These are phyloP conservation scores for Collybia sordida DNA, from an alignment of 768 basidiomycete genomes.

Conservation along the genomic window DNA sequence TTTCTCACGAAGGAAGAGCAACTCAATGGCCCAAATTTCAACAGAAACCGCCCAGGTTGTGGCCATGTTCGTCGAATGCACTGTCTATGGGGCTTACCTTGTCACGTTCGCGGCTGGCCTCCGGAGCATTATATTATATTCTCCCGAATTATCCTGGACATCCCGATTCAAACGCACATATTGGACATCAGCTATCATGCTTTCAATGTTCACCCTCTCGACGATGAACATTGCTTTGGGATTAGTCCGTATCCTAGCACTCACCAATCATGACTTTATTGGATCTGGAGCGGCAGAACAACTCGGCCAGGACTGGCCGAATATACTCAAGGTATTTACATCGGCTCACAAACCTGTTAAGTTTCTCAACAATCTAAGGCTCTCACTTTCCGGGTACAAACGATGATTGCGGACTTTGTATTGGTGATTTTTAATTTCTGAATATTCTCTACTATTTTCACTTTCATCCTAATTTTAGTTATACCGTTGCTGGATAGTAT, in stretches of 20 bases:
- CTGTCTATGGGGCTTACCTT: not conserved
- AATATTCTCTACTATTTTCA: not conserved
- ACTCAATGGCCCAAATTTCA: too few species aligned
- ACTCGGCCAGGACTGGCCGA: not conserved
- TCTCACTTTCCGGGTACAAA: not conserved
- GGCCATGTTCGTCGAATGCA: not conserved
- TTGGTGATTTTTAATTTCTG: not conserved
- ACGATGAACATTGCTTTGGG: not conserved
- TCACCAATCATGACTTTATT: too few species aligned
- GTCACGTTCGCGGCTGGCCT: conserved; percentile 1
- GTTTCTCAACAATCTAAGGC: not conserved
- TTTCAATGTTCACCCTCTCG: not conserved
- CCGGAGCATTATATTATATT: too few species aligned
- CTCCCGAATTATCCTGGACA: not conserved
- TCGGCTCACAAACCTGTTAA: not conserved
- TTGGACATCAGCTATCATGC: not conserved
- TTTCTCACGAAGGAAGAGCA: too few species aligned
- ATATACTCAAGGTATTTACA: not conserved
- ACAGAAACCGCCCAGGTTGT: conserved; percentile 10
- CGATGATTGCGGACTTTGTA: not conserved
- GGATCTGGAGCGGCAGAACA: not conserved
- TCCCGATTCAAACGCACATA: too few species aligned
- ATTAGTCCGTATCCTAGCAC: not conserved
- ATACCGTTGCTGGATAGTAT: conserved; percentile 21
- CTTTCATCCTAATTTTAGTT: conserved; percentile 8